Evolutionary conservation across 108 stramenopile species (phyloP).

Genomic region (Fistulifera pelliculosa): DNA sequence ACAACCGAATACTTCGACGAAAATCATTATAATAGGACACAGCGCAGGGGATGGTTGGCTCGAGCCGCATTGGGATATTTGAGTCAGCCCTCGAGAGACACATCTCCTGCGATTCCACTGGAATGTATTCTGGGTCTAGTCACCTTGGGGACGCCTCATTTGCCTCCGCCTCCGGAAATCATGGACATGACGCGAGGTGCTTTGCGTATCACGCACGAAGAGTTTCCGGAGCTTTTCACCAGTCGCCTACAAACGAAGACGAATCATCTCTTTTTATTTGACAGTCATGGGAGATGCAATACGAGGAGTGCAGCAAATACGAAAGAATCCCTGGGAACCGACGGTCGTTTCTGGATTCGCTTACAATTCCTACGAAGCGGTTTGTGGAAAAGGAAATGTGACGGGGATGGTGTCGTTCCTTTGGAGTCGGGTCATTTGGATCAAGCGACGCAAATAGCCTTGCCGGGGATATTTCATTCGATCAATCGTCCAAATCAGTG

Average conservation of each 20-base stretch:
- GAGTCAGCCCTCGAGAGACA: not conserved
- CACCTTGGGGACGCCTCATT: conserved; percentile 76
- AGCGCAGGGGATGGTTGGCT: conserved; percentile 89
- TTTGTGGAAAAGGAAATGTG: conserved; percentile 62
- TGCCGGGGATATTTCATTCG: conserved; percentile 78
- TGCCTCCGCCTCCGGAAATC: conserved; percentile 38
- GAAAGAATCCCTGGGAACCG: conserved; percentile 15
- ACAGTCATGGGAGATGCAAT: conserved; percentile 72
- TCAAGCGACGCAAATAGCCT: conserved; percentile 48
- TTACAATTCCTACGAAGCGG: conserved; percentile 66
- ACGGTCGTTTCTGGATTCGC: conserved; percentile 44
- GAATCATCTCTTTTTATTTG: conserved; percentile 46
- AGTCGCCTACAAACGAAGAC: no score
- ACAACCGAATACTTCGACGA: conserved; percentile 8
- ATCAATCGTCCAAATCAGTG: conserved; percentile 73
- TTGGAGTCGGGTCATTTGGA: conserved; percentile 62
- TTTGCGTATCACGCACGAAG: conserved; percentile 43
- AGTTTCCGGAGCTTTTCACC: conserved; percentile 71
- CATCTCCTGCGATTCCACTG: not conserved
- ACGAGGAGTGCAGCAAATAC: conserved; percentile 29
- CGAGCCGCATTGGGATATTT: conserved; percentile 73
- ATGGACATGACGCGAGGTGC: conserved; percentile 72
- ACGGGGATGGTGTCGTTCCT: conserved; percentile 87
- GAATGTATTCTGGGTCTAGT: conserved; percentile 30
- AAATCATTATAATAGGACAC: conserved; percentile 67